Base-by-base conservation (phyloP, 805 yeast species). In the Teunomyces aglyptinius region DNA sequence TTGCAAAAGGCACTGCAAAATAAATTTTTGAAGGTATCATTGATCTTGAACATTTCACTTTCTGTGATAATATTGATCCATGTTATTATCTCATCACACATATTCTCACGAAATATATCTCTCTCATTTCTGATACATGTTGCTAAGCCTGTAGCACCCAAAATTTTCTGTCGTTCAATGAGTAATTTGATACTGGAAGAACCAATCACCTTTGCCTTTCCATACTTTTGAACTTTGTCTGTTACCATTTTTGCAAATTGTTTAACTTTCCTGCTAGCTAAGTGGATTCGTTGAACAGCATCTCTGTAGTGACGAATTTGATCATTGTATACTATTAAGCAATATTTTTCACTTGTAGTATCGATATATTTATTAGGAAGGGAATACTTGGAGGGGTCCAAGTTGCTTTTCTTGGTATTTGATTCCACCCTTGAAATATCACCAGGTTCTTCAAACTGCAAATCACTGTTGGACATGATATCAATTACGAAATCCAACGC, bases 161-260 rank as follows among this genome's bases (percentile, higher is more conserved):
- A 63, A 2, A 75, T 66, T n/a, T 67, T 66, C 55, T 85, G 85
- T 29, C 84, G 71, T 32, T 72, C 78, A 32, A 79, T 49, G 29
- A 89, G 63, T 6, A 75, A 69, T 0, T 65, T 65, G 5, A 85
- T 53, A 52, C 82, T 74, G 5, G 70, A 59, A 0, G 90, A 81
- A 1, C 82, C 73, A 47, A 83, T 64, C 1, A 89, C 89, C 36
- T 76, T 74, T 0, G 90, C 91, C 41, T 88, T 73, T 1, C 96
- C 96, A 47, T 75, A 70, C 1, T 58, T 49, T 53, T 87, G 83
- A 8, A 86, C 80, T 45, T 76, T 76, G 29, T 77, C 75, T 0
- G 89, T 83, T 7, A 88, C 80, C 91, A 86, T 87, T 22, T 71
- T 69, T 2, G 90, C 89, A 64, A 84, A 88, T 35, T 80, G 83